Percentiles rank a stretch among this genome's conserved stretches.
Evolutionary conservation across 2,329 filamentous ascomycete genomes (phyloP).

Genomic region (Verticillium zaregamsianum): DNA sequence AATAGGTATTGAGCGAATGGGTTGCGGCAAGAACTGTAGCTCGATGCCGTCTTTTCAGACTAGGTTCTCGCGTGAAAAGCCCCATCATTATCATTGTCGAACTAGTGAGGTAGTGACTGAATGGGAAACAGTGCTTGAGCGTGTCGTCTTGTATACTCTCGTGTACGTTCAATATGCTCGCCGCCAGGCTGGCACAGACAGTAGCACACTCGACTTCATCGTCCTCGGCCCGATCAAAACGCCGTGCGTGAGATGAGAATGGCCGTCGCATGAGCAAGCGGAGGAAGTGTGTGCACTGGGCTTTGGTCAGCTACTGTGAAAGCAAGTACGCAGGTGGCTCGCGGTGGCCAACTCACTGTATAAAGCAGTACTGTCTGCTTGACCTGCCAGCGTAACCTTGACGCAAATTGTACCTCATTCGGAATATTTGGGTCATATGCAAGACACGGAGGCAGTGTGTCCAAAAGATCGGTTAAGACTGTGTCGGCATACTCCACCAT

Average conservation of each 20-base stretch:
- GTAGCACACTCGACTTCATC: slow-evolving; percentile 4
- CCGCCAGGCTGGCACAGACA: slow-evolving; percentile 6
- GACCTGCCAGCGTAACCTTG: slow-evolving; percentile 5
- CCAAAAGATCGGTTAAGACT: slow-evolving; percentile 1
- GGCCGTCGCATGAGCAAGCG: slow-evolving; percentile 6
- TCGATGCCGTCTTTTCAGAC: slow-evolving; percentile 2
- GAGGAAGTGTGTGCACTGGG: slow-evolving; percentile 3
- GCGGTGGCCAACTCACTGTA: slow-evolving; percentile 1
- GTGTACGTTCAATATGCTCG: slow-evolving; percentile 7
- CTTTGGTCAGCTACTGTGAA: neutral
- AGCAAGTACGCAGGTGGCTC: neutral
- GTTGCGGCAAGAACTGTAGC: slow-evolving; percentile 1
- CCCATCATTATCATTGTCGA: slow-evolving; percentile 8
- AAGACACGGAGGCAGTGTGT: slow-evolving; percentile 2
- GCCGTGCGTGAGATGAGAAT: neutral
- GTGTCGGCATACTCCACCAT: slow-evolving; percentile 9
- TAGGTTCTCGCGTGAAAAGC: slow-evolving; percentile 2
- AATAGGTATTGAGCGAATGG: slow-evolving; percentile 6
- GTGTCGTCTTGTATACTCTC: slow-evolving; percentile 3
- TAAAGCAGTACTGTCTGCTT: slow-evolving; percentile 8
- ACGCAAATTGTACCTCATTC: slow-evolving; percentile 1
- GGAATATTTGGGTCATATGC: slow-evolving; percentile 1
- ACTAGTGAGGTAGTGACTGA: slow-evolving; percentile 8
- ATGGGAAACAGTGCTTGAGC: slow-evolving; percentile 9
- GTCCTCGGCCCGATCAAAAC: neutral